phyloP scores from a whole-genome alignment of 108 stramenopile species.

The Nannochloropsis granulata region DNA sequence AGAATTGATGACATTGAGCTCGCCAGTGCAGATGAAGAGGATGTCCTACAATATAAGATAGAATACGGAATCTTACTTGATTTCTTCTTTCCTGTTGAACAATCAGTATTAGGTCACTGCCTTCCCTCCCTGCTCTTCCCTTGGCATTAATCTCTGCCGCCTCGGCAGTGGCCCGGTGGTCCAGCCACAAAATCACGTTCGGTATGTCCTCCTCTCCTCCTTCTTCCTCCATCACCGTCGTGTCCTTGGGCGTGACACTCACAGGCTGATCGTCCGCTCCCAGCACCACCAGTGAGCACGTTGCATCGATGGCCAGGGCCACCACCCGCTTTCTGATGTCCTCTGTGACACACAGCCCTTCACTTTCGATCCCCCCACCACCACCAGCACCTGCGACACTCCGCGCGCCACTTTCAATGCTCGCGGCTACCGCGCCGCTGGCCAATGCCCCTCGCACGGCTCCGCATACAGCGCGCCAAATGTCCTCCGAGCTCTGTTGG shows the following conservation, averaged over 20 bases:
- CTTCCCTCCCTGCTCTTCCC: background rate
- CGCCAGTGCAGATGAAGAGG: too few relatives aligned
- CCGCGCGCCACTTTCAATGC: too few relatives aligned
- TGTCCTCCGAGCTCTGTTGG: constrained; percentile 18
- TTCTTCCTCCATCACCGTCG: background rate
- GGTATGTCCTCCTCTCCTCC: background rate
- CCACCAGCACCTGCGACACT: too few relatives aligned
- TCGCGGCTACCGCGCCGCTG: background rate
- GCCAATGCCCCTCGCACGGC: background rate
- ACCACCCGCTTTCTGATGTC: background rate
- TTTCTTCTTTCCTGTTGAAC: too few relatives aligned
- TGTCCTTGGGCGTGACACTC: background rate
- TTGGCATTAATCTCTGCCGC: constrained; percentile 1
- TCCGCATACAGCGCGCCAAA: constrained; percentile 5
- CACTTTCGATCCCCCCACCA: background rate
- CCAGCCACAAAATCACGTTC: constrained; percentile 17
- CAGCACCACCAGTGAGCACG: constrained; percentile 16
- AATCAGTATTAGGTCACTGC: too few relatives aligned
- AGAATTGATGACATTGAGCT: too few relatives aligned
- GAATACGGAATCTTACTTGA: too few relatives aligned
- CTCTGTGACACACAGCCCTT: background rate
- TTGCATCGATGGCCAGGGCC: constrained; percentile 10
- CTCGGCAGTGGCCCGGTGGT: constrained; percentile 8
- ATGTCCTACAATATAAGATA: too few relatives aligned
- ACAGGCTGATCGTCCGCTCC: background rate